Conservation (phyloP, 2,329 filamentous ascomycete genomes). For the Exophiala aquamarina region DNA sequence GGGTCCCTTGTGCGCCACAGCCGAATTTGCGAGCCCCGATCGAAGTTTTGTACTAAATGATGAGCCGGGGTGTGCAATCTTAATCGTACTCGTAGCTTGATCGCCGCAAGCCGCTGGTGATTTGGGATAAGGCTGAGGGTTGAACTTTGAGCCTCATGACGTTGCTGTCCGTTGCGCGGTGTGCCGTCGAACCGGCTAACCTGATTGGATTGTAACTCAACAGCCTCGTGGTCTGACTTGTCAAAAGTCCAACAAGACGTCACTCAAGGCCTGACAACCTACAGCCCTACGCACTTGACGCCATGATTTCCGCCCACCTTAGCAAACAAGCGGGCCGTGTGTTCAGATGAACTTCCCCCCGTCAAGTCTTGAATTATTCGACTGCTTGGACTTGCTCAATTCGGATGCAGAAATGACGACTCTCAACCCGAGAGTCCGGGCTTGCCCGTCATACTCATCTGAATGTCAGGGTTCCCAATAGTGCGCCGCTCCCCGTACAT, state of each 20-base stretch:
- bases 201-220: not conserved
- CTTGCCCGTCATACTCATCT: conserved; percentile 18
- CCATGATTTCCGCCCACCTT: too few species aligned
- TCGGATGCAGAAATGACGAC: not conserved
- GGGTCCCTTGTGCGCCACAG: too few species aligned
- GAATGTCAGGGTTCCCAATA: conserved; percentile 12
- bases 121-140: conserved; percentile 7
- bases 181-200: too few species aligned
- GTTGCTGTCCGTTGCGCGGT: too few species aligned
- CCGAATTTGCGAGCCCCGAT: too few species aligned
- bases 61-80: not conserved
- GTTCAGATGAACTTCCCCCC: not conserved
- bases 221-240: conserved; percentile 1
- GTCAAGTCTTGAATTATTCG: not conserved
- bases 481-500: conserved; percentile 40
- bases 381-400: not conserved
- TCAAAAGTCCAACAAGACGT: not conserved
- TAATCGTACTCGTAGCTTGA: too few species aligned
- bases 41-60: too few species aligned
- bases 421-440: conserved; percentile 17
- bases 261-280: too few species aligned
- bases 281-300: too few species aligned
- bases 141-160: conserved; percentile 19
- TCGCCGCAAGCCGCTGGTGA: not conserved
- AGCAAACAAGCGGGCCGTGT: too few species aligned